Percentiles rank a stretch among this genome's conserved stretches.
These are phyloP conservation scores for Plenodomus biglobosus DNA, from an alignment of 2,329 filamentous ascomycete genomes.

Conservation along the genomic window DNA sequence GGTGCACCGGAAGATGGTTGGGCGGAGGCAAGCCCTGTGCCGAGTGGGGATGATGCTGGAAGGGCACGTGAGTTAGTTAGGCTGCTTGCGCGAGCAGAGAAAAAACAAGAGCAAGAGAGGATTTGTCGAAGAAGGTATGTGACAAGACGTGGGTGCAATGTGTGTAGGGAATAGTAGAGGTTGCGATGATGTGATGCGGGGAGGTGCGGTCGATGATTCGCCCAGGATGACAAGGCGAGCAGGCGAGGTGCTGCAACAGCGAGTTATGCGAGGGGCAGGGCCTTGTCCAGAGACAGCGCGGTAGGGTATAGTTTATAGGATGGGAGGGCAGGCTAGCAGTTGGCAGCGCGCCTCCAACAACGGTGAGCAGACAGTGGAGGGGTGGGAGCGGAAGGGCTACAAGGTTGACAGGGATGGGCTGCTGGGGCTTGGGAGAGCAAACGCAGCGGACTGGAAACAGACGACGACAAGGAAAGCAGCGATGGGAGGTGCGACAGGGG, in stretches of 20 bases:
- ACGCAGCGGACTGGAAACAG: constrained; percentile 29
- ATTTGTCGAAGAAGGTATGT: constrained; percentile 8
- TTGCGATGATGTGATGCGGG: constrained; percentile 21
- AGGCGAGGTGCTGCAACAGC: constrained; percentile 24
- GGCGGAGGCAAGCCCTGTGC: constrained; percentile 69
- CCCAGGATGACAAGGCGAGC: constrained; percentile 18
- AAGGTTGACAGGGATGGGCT: constrained; percentile 38
- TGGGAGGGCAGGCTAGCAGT: constrained; percentile 33
- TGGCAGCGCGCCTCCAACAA: constrained; percentile 21
- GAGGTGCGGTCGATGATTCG: constrained; percentile 25
- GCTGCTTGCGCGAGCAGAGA: constrained; percentile 15
- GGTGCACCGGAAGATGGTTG: constrained; percentile 61
- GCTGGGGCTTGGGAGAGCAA: constrained; percentile 31
- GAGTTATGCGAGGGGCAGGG: constrained; percentile 41
- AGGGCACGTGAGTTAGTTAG: constrained; percentile 36
- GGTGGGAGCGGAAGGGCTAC: constrained; percentile 32
- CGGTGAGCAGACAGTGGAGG: constrained; percentile 40
- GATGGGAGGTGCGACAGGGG: constrained; percentile 33
- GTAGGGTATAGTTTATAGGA: constrained; percentile 42
- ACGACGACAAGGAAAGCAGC: constrained; percentile 27
- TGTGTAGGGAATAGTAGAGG: constrained; percentile 17
- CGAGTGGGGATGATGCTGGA: constrained; percentile 74
- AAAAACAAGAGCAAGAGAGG: constrained; percentile 17
- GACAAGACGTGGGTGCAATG: constrained; percentile 11
- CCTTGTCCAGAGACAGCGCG: constrained; percentile 34